Conservation (phyloP, 345 rosid species). For the Tarenaya hassleriana region DNA sequence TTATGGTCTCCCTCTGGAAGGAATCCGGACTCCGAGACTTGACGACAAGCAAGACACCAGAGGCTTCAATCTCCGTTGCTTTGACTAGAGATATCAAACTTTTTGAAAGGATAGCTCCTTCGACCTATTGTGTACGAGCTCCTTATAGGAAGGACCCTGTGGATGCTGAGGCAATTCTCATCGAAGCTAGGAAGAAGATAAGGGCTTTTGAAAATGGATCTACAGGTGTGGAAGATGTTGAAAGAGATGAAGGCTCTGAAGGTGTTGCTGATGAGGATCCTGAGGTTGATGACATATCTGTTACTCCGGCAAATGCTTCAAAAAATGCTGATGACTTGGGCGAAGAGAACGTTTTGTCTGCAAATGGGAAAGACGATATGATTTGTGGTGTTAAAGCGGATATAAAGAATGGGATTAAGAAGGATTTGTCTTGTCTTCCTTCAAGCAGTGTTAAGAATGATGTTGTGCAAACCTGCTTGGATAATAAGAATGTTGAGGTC, state of each 20-base stretch:
- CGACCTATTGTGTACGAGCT: slow-evolving; percentile 88
- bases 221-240: slow-evolving; percentile 73
- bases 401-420: slow-evolving; percentile 35
- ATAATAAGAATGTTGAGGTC: slow-evolving; percentile 52
- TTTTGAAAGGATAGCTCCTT: slow-evolving; percentile 99
- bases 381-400: slow-evolving; percentile 30
- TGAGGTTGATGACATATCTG: slow-evolving; percentile 79
- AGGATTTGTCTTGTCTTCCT: slow-evolving; percentile 36
- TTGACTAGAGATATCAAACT: slow-evolving; percentile 98
- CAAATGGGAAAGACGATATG: slow-evolving; percentile 35
- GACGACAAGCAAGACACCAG: slow-evolving; percentile 96
- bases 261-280: slow-evolving; percentile 99
- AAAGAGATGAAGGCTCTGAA: slow-evolving; percentile 79
- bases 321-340: slow-evolving; percentile 37
- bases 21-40: slow-evolving; percentile 98
- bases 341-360: slow-evolving; percentile 39
- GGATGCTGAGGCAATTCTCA: slow-evolving; percentile 84
- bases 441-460: slow-evolving; percentile 37
- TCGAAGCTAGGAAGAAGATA: slow-evolving; percentile 88
- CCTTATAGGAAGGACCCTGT: slow-evolving; percentile 92
- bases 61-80: slow-evolving; percentile 99
- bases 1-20: slow-evolving; percentile 32
- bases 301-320: slow-evolving; percentile 40
- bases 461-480: slow-evolving; percentile 30
- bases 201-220: slow-evolving; percentile 87